phyloP scores from a whole-genome alignment of 139 green algal species.

The Chlorella vulgaris region DNA sequence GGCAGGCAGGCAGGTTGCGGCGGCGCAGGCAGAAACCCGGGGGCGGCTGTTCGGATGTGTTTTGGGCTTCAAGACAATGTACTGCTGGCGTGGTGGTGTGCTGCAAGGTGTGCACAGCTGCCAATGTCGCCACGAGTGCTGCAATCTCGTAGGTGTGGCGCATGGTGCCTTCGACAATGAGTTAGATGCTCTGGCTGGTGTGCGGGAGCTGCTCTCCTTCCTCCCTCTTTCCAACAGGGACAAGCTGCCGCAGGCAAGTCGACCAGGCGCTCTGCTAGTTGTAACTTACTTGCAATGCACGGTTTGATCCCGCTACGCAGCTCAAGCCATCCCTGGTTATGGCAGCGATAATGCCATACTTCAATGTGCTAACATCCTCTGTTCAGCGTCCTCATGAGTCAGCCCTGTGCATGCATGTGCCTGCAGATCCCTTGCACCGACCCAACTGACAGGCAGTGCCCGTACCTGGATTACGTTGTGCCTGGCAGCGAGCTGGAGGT shows the following conservation, averaged over 20 bases:
- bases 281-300: no score
- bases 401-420: no score
- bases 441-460: conserved; percentile 37
- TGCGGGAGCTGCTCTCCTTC: conserved; percentile 63
- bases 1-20: background rate
- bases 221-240: conserved; percentile 56
- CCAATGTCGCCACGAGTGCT: background rate
- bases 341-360: background rate
- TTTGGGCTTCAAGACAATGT: no score
- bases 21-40: no score
- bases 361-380: no score
- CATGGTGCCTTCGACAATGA: conserved; percentile 67
- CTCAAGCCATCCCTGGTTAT: background rate
- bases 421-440: conserved; percentile 31
- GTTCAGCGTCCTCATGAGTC: no score
- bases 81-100: no score
- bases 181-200: conserved; percentile 59
- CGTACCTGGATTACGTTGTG: conserved; percentile 55
- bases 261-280: background rate
- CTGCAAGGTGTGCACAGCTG: background rate
- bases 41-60: no score
- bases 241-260: background rate
- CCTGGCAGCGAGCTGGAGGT: conserved; percentile 41
- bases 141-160: conserved; percentile 52
- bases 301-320: background rate